Conservation (phyloP, 116 monocot species). For the Iris pallida region DNA sequence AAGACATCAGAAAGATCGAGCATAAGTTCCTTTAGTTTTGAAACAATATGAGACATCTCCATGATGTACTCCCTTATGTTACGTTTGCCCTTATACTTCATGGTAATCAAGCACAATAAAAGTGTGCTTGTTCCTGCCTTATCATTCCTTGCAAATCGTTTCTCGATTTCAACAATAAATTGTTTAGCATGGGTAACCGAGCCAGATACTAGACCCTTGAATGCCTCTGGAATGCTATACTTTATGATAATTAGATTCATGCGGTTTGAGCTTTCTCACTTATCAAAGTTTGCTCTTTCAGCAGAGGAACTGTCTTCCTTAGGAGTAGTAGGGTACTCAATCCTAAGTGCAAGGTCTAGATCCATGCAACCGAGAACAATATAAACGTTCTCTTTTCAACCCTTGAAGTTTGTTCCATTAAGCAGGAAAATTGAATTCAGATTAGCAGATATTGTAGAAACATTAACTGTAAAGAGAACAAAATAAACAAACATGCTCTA, state of each 20-base stretch:
- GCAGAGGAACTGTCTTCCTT: not conserved
- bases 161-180: slow-evolving; percentile 1
- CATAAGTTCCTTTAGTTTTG: too few relatives aligned
- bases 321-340: not conserved
- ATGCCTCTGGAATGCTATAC: not conserved
- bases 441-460: not conserved
- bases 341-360: slow-evolving; percentile 1
- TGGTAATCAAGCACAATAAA: not conserved
- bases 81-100: too few relatives aligned
- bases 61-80: too few relatives aligned
- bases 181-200: not conserved
- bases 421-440: not conserved
- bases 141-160: not conserved
- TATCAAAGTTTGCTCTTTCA: too few relatives aligned
- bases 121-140: not conserved
- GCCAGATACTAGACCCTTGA: not conserved
- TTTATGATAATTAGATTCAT: slow-evolving; percentile 8
- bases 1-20: too few relatives aligned
- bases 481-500: not conserved
- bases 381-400: not conserved
- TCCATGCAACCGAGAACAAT: not conserved
- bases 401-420: slow-evolving; percentile 9
- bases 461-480: not conserved
- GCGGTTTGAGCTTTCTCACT: not conserved
- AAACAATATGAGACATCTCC: too few relatives aligned